Percentiles rank a stretch among this genome's conserved stretches.
Conservation (phyloP, 768 basidiomycete species). For the Myochromella boudieri region DNA sequence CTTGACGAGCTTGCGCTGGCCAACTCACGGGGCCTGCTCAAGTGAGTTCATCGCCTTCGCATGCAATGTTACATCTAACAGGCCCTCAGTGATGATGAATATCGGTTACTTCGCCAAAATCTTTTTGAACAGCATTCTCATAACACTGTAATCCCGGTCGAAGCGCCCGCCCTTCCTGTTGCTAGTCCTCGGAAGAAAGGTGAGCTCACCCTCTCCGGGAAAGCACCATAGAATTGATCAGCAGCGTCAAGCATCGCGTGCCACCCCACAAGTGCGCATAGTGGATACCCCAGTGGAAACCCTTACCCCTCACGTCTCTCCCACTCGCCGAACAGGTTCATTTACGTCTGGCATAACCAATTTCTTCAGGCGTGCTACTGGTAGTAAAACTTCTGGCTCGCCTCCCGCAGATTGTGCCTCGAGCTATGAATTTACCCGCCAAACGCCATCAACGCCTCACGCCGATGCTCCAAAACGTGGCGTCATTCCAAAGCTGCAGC, state of each 20-base stretch:
- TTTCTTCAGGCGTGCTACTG: slow-evolving; percentile 39
- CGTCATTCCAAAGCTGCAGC: slow-evolving; percentile 31
- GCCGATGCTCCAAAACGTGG: slow-evolving; percentile 22
- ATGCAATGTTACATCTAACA: background rate
- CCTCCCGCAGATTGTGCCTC: background rate
- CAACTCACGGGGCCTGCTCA: slow-evolving; percentile 65
- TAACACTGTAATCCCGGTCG: slow-evolving; percentile 27
- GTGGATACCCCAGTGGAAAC: slow-evolving; percentile 8
- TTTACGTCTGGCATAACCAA: slow-evolving; percentile 31
- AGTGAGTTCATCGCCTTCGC: slow-evolving; percentile 35
- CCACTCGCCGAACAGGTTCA: slow-evolving; percentile 22
- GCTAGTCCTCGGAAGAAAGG: slow-evolving; percentile 18
- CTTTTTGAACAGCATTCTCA: slow-evolving; percentile 61
- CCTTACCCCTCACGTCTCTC: slow-evolving; percentile 11
- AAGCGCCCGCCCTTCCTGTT: slow-evolving; percentile 28
- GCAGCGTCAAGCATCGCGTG: background rate
- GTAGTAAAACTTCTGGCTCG: slow-evolving; percentile 24
- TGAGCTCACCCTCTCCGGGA: background rate
- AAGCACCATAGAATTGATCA: background rate
- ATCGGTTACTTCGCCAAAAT: slow-evolving; percentile 66
- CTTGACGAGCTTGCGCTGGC: slow-evolving; percentile 69
- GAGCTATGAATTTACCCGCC: slow-evolving; percentile 3
- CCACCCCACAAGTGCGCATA: slow-evolving; percentile 7
- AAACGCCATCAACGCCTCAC: slow-evolving; percentile 4
- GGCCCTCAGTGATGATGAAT: slow-evolving; percentile 66